Evolutionary conservation across 352 stramenopile species (phyloP).

Genomic region (Thalassiosira pacifica): DNA sequence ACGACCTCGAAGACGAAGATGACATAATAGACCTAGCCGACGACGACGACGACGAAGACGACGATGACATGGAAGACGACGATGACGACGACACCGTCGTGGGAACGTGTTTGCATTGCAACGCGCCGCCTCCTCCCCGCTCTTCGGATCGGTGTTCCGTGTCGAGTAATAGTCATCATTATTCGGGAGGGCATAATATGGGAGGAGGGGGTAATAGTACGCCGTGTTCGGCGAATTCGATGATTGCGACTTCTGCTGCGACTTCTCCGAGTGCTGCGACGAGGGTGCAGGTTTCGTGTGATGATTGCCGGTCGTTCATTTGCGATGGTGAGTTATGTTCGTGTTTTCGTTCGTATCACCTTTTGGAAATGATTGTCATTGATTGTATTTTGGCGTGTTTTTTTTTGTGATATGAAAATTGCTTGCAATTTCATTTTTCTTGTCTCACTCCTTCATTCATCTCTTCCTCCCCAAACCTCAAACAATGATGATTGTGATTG

Average conservation of each 20-base stretch:
- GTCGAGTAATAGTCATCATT: slow-evolving; percentile 14
- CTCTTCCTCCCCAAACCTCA: too few relatives aligned
- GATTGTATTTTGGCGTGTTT: neutral
- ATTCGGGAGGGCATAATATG: neutral
- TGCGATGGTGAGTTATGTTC: slow-evolving; percentile 66
- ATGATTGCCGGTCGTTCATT: slow-evolving; percentile 86
- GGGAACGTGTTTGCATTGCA: slow-evolving; percentile 66
- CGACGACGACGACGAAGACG: slow-evolving; percentile 38
- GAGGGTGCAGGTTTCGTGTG: slow-evolving; percentile 84
- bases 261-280: slow-evolving; percentile 11
- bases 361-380: neutral
- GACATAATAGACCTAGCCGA: slow-evolving; percentile 20
- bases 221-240: slow-evolving; percentile 40
- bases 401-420: too few relatives aligned
- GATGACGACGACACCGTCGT: slow-evolving; percentile 68
- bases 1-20: too few relatives aligned
- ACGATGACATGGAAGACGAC: slow-evolving; percentile 41
- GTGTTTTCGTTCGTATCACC: too few relatives aligned
- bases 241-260: slow-evolving; percentile 7
- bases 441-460: too few relatives aligned
- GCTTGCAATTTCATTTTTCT: too few relatives aligned
- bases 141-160: slow-evolving; percentile 12
- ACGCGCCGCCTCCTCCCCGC: slow-evolving; percentile 43
- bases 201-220: neutral
- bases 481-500: too few relatives aligned